Percentiles rank a stretch among this genome's conserved stretches.
phyloP scores from a whole-genome alignment of 2,329 filamentous ascomycete genomes.

The Fusarium mangiferae region DNA sequence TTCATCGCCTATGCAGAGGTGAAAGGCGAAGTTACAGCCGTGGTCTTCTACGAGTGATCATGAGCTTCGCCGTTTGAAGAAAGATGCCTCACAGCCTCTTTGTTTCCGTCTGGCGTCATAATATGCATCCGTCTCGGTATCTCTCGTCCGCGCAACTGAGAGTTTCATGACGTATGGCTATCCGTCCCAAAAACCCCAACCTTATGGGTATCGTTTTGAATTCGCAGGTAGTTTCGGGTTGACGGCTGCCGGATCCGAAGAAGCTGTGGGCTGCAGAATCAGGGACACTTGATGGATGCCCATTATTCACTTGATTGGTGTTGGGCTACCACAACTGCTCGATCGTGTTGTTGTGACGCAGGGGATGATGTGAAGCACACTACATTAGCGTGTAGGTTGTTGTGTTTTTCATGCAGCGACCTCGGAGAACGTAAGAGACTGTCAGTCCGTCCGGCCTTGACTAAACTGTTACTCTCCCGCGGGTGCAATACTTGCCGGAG shows the following conservation, averaged over 20 bases:
- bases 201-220: background rate
- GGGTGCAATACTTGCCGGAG: slow-evolving; percentile 1
- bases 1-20: slow-evolving; percentile 57
- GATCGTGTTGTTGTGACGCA: slow-evolving; percentile 30
- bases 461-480: background rate
- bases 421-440: slow-evolving; percentile 10
- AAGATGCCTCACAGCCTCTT: background rate
- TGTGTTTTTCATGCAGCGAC: slow-evolving; percentile 19
- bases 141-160: background rate
- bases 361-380: slow-evolving; percentile 29
- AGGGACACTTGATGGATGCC: slow-evolving; percentile 18
- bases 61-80: background rate
- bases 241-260: slow-evolving; percentile 25
- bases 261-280: slow-evolving; percentile 29
- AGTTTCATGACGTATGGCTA: background rate
- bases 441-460: background rate
- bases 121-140: background rate
- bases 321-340: slow-evolving; percentile 9
- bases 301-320: slow-evolving; percentile 2
- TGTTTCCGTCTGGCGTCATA: background rate
- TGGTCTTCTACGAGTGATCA: slow-evolving; percentile 58
- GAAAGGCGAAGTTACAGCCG: slow-evolving; percentile 57
- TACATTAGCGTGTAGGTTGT: slow-evolving; percentile 1
- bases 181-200: background rate
- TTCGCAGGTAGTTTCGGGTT: slow-evolving; percentile 15